These are phyloP conservation scores for Acanthamoeba lenticulata DNA, from an alignment of 208 protist genomes.

Conservation along the genomic window DNA sequence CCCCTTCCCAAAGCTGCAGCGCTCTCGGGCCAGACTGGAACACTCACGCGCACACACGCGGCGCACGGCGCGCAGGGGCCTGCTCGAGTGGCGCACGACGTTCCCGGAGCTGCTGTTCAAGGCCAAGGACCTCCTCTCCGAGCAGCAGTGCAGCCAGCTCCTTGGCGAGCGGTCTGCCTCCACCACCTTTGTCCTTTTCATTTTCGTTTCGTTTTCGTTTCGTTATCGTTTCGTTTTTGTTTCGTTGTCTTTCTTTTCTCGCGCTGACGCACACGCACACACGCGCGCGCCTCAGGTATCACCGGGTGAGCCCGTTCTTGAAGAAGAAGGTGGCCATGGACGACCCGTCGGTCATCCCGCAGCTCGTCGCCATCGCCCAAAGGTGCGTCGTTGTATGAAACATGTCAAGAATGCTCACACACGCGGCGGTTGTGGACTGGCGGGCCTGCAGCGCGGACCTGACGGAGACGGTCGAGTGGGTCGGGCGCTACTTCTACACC, in stretches of 20 bases:
- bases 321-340: constrained; percentile 35
- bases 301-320: not conserved
- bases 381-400: not conserved
- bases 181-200: not conserved
- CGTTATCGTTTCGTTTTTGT: too few species aligned
- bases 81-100: constrained; percentile 7
- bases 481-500: not conserved
- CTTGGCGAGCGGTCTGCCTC: not conserved
- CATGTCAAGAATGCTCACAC: not conserved
- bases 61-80: not conserved
- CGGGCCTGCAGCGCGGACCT: not conserved
- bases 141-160: not conserved
- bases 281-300: not conserved
- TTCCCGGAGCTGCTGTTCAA: constrained; percentile 5
- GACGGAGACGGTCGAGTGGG: constrained; percentile 6
- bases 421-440: not conserved
- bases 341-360: not conserved
- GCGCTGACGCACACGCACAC: too few species aligned
- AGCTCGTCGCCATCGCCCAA: not conserved
- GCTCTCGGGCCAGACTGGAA: too few species aligned
- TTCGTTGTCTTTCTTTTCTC: too few species aligned
- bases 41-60: not conserved
- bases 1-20: too few species aligned
- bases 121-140: not conserved
- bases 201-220: too few species aligned